phyloP scores from a whole-genome alignment of 768 basidiomycete species.

The Cantharellus anzutake region DNA sequence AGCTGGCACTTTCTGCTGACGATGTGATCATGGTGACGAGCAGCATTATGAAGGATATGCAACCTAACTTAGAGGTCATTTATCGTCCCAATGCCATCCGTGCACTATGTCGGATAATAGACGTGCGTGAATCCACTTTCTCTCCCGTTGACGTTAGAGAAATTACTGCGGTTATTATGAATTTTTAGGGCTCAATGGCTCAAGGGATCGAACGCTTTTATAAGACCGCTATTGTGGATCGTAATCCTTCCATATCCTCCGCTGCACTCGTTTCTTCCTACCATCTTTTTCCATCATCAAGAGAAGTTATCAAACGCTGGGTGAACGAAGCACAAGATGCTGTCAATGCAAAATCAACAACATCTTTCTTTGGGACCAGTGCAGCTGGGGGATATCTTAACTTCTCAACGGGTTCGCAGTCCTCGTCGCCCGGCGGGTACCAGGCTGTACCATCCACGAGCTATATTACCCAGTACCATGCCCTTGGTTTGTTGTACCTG shows the following conservation, averaged over 20 bases:
- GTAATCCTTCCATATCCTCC: constrained; percentile 85
- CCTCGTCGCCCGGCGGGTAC: constrained; percentile 32
- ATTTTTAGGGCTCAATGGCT: constrained; percentile 84
- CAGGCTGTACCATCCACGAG: constrained; percentile 78
- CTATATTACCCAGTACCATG: constrained; percentile 93
- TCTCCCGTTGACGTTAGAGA: neutral
- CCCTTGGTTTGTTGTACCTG: constrained; percentile 77
- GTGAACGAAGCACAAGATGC: constrained; percentile 98
- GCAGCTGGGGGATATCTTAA: constrained; percentile 37
- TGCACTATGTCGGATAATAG: constrained; percentile 89
- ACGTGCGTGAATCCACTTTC: constrained; percentile 38
- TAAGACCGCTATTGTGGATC: constrained; percentile 97
- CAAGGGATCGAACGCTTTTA: constrained; percentile 98
- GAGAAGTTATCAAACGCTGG: constrained; percentile 96
- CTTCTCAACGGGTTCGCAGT: constrained; percentile 37
- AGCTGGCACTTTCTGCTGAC: constrained; percentile 85
- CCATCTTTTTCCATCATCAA: constrained; percentile 83
- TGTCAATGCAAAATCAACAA: constrained; percentile 66
- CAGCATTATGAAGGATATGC: constrained; percentile 99
- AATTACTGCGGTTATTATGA: constrained; percentile 3
- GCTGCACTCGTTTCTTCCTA: constrained; percentile 95
- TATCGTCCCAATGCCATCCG: constrained; percentile 96
- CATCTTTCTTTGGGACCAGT: constrained; percentile 40
- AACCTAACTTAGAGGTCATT: constrained; percentile 94
- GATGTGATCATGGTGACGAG: constrained; percentile 99